These are phyloP conservation scores for Maudiozyma barnettii DNA, from an alignment of 805 yeast species.

Conservation along the genomic window DNA sequence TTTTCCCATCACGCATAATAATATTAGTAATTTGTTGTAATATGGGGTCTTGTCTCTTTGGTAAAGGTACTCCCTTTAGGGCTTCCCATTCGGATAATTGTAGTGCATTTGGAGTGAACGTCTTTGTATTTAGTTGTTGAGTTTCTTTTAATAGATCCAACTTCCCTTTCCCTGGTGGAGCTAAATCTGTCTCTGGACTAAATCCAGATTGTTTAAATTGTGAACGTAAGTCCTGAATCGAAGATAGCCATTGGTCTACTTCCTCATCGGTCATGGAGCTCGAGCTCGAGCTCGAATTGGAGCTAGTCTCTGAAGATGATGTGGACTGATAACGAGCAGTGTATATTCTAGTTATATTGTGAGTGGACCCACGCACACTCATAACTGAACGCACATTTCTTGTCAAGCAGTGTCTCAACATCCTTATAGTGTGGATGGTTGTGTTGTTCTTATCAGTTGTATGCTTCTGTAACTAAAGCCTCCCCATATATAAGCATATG, in stretches of 20 bases:
- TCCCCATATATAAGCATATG: too few relatives aligned
- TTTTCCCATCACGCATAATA: conserved; percentile 89
- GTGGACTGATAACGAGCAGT: neutral
- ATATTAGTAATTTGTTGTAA: conserved; percentile 71
- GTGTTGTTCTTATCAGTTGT: too few relatives aligned
- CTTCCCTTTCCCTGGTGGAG: conserved; percentile 33
- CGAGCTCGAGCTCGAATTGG: too few relatives aligned
- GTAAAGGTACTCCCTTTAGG: conserved; percentile 45
- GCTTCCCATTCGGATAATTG: conserved; percentile 51
- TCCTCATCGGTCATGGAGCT: conserved; percentile 24
- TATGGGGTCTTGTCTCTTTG: conserved; percentile 56
- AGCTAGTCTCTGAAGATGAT: neutral
- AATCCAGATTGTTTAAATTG: conserved; percentile 32
- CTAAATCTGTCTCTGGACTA: conserved; percentile 33
- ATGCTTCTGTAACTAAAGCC: too few relatives aligned
- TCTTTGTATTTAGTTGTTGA: conserved; percentile 8
- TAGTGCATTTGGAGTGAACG: conserved; percentile 51
- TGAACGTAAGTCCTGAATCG: conserved; percentile 31
- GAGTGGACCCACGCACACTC: too few relatives aligned
- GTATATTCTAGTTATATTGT: too few relatives aligned
- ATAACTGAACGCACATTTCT: neutral
- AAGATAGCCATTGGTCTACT: conserved; percentile 35
- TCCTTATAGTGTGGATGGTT: neutral
- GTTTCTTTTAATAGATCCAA: conserved; percentile 29
- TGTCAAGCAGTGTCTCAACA: too few relatives aligned